phyloP scores from a whole-genome alignment of 306 rosid genomes.

The Medicago lupulina region DNA sequence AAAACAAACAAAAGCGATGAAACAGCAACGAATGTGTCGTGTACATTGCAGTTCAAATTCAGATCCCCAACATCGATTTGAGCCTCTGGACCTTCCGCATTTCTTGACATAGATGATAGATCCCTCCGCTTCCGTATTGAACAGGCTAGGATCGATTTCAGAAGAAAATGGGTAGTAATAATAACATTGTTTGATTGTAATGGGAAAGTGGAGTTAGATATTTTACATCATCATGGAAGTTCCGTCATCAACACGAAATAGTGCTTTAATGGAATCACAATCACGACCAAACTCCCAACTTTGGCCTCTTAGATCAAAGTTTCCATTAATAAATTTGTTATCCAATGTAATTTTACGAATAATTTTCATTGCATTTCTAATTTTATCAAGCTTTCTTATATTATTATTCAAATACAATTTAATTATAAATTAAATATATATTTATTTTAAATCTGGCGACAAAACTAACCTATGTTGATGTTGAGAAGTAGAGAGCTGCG shows the following conservation, averaged over 20 bases:
- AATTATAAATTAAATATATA: no score
- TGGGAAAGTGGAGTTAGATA: neutral
- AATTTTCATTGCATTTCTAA: no score
- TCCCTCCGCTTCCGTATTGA: neutral
- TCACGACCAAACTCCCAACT: neutral
- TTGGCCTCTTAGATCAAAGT: neutral
- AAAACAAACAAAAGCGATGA: conserved; percentile 59
- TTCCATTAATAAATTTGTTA: neutral
- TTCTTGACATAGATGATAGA: conserved; percentile 28
- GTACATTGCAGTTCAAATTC: conserved; percentile 53
- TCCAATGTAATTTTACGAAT: no score
- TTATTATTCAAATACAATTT: no score
- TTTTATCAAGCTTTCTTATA: no score
- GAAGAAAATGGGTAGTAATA: neutral
- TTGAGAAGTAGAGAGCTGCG: no score
- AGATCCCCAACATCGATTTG: conserved; percentile 22
- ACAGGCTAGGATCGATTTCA: neutral
- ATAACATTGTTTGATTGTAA: neutral
- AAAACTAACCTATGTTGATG: no score
- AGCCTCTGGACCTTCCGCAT: neutral
- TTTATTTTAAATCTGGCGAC: no score
- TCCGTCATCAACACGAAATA: conserved; percentile 18
- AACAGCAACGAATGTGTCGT: conserved; percentile 54
- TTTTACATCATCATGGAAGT: neutral
- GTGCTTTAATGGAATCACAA: neutral